Evolutionary conservation across 352 stramenopile species (phyloP).

Genomic region (Phytophthora tentaculata): DNA sequence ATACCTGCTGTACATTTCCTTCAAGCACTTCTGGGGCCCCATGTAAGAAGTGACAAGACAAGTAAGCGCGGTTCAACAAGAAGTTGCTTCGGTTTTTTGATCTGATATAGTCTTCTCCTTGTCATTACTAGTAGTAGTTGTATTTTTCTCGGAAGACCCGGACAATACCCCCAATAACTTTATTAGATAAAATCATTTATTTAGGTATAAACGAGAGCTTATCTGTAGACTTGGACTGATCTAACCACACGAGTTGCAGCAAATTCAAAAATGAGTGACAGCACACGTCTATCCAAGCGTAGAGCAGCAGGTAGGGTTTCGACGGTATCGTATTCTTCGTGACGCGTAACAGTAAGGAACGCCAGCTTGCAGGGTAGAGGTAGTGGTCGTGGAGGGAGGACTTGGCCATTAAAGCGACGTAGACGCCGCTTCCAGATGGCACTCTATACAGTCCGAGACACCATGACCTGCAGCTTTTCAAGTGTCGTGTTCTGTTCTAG

Average conservation of each 20-base stretch:
- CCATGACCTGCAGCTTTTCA: conserved; percentile 16
- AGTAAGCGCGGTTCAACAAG: too few relatives aligned
- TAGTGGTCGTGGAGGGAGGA: conserved; percentile 11
- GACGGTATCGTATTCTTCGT: not conserved
- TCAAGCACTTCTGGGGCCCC: not conserved
- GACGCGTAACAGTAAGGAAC: not conserved
- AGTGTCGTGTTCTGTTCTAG: conserved; percentile 13
- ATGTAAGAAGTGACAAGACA: too few relatives aligned
- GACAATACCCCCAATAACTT: too few relatives aligned
- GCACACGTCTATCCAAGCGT: not conserved
- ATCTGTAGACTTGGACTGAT: not conserved
- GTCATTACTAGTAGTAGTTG: too few relatives aligned
- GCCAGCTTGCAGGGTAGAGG: conserved; percentile 2
- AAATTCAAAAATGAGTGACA: not conserved
- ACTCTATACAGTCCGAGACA: conserved; percentile 8
- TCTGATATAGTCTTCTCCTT: too few relatives aligned
- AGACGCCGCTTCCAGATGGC: conserved; percentile 19
- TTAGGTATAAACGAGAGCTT: not conserved
- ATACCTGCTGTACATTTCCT: not conserved
- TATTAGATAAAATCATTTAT: too few relatives aligned
- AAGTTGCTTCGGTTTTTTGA: too few relatives aligned
- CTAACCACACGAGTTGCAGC: not conserved
- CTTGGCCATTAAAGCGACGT: conserved; percentile 16
- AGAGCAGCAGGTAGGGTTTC: not conserved
- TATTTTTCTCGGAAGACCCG: too few relatives aligned